Base-by-base conservation (phyloP, 805 yeast genomes). In the Candida ficus region DNA sequence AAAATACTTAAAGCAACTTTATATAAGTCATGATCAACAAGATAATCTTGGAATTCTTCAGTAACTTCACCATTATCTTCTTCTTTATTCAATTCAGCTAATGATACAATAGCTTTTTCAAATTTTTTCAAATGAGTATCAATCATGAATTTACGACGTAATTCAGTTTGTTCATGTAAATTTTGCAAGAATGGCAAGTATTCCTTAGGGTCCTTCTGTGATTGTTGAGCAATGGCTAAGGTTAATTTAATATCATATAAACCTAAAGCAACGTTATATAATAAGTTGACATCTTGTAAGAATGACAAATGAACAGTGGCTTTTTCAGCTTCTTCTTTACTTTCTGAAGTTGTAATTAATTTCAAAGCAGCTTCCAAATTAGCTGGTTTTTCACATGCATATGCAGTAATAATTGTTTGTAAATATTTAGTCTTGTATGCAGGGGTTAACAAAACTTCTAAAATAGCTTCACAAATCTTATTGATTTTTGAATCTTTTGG, bases 121-220 rank as follows among this genome's bases (percentile, higher is more conserved):
- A 71, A 70, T 34, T 79, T 75, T 53, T 81, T 78, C 58, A 93
- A 72, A 56, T 80, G 70, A 37, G 85, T 83, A 58, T 93, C 98
- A 50, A 93, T 84, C 56, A 78, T 61, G 56, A 86, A 90, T 55
- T 75, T 73, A 49, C 80, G 77, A 45, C 95, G 76, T 41, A 78
- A 61, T 6, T 76, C 80, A 1, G 75, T 65, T 60, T 83, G 85
- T 30, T 75, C 76, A 49, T 86, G 83, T 39, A 93, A 67, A 35
- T 79, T 73, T 55, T 88, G 95, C 49, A 93, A 70, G 61, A 93
- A 93, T 38, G 99, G 96, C 38, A 93, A 66, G 52, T 93, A 93
- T 62, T 93, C 99, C 55, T 90, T 88, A 19, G 99, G 99, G 64
- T 93, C 99, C 71, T 83, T 90, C 62, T 91, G 98, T 0, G 97